These are phyloP conservation scores for Triglochin maritima DNA, from an alignment of 106 monocot species.

Conservation along the genomic window DNA sequence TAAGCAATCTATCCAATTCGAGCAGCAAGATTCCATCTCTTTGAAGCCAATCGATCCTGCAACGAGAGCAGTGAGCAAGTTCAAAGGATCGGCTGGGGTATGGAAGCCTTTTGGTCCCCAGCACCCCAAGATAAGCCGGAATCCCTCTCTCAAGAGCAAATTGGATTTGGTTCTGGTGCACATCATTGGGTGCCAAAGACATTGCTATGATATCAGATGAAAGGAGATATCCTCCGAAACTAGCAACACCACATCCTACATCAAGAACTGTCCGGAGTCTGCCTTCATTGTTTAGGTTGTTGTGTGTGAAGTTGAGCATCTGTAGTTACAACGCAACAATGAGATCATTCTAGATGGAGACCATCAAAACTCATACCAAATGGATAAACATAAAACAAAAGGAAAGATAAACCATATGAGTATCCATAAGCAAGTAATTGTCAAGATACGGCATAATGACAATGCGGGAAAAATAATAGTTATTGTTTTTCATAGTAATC, in stretches of 20 bases:
- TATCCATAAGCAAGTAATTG: background rate
- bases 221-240: conserved; percentile 88
- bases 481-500: background rate
- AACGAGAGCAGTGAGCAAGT: conserved; percentile 88
- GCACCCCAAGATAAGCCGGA: conserved; percentile 79
- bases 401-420: background rate
- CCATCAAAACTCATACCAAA: background rate
- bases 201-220: conserved; percentile 73
- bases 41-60: conserved; percentile 95
- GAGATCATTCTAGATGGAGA: background rate
- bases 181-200: conserved; percentile 93
- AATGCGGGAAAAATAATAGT: too few relatives aligned
- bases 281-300: conserved; percentile 68
- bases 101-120: conserved; percentile 84
- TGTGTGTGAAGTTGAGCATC: conserved; percentile 77
- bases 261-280: conserved; percentile 71
- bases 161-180: conserved; percentile 92
- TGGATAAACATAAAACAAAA: background rate
- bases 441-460: background rate
- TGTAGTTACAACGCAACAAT: conserved; percentile 18
- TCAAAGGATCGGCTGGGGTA: conserved; percentile 88
- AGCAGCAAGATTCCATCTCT: conserved; percentile 85
- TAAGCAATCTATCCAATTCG: conserved; percentile 76
- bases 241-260: conserved; percentile 91
- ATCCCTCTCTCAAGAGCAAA: conserved; percentile 94